These are phyloP conservation scores for Cicer yamashitae DNA, from an alignment of 306 rosid species.

Conservation along the genomic window DNA sequence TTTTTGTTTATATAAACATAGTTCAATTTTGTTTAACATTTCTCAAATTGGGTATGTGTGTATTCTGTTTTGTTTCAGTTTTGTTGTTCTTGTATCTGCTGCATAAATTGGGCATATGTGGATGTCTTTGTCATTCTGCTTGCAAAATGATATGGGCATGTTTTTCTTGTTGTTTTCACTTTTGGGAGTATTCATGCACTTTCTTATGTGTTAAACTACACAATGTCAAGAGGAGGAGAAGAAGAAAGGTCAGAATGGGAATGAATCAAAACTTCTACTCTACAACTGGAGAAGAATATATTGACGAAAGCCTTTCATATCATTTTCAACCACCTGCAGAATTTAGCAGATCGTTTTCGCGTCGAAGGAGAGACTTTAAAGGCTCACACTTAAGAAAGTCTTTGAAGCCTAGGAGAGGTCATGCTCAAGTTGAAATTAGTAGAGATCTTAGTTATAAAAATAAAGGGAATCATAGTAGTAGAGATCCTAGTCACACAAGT, in stretches of 20 bases:
- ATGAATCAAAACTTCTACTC: conserved; percentile 40
- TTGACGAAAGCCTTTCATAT: conserved; percentile 43
- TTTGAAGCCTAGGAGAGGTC: conserved; percentile 56
- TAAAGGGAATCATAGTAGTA: conserved; percentile 38
- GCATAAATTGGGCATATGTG: conserved; percentile 60
- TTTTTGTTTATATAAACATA: neutral
- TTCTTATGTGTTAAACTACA: conserved; percentile 58
- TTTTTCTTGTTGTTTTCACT: conserved; percentile 53
- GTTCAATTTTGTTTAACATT: neutral
- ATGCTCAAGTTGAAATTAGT: conserved; percentile 52
- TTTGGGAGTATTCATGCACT: conserved; percentile 56
- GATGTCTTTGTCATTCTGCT: conserved; percentile 53
- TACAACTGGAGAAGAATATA: conserved; percentile 33
- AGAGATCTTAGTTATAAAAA: conserved; percentile 45
- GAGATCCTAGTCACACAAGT: neutral
- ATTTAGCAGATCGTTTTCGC: conserved; percentile 45
- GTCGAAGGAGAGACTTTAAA: conserved; percentile 52
- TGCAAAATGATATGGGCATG: conserved; percentile 61
- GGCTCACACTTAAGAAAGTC: conserved; percentile 53
- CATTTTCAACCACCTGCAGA: conserved; percentile 21
- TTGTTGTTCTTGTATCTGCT: conserved; percentile 58
- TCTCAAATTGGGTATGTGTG: conserved; percentile 17
- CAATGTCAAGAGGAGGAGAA: conserved; percentile 46
- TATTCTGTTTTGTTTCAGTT: conserved; percentile 55
- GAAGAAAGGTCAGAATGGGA: conserved; percentile 43